Evolutionary conservation across 1,284 basidiomycete genomes (phyloP).

Genomic region (Cryptococcus neoformans): DNA sequence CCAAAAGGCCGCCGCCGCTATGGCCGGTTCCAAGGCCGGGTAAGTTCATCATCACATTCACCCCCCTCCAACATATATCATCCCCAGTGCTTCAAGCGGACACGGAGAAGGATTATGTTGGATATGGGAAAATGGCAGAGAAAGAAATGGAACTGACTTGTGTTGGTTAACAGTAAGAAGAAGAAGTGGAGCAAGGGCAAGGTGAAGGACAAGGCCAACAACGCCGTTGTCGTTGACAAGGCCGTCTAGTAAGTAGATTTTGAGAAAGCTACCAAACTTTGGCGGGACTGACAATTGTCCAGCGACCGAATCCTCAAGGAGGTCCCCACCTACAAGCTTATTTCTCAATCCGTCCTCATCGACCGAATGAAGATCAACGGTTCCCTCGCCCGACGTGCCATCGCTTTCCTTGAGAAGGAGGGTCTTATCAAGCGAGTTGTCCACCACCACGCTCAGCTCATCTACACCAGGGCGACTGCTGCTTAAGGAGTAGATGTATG

Average conservation of each 20-base stretch:
- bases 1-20: constrained; percentile 51
- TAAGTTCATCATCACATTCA: constrained; percentile 27
- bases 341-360: constrained; percentile 96
- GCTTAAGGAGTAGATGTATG: constrained; percentile 41
- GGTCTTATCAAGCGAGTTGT: constrained; percentile 95
- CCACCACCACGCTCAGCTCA: constrained; percentile 90
- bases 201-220: constrained; percentile 97
- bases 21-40: constrained; percentile 51
- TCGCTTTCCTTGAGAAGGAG: constrained; percentile 91
- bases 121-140: neutral
- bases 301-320: constrained; percentile 99
- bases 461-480: constrained; percentile 57
- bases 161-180: constrained; percentile 65
- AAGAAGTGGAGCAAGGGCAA: constrained; percentile 99
- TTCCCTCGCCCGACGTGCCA: constrained; percentile 88
- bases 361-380: constrained; percentile 89
- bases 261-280: too few species aligned
- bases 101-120: neutral
- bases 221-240: constrained; percentile 89
- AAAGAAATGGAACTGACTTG: neutral
- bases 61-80: neutral
- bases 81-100: neutral
- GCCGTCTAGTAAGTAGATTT: constrained; percentile 43
- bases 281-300: neutral
- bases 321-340: constrained; percentile 99